A percentile compares a stretch with the other conserved stretches of the same genome.
Conservation (phyloP, 768 basidiomycete species). For the Pleurotus giganteus region DNA sequence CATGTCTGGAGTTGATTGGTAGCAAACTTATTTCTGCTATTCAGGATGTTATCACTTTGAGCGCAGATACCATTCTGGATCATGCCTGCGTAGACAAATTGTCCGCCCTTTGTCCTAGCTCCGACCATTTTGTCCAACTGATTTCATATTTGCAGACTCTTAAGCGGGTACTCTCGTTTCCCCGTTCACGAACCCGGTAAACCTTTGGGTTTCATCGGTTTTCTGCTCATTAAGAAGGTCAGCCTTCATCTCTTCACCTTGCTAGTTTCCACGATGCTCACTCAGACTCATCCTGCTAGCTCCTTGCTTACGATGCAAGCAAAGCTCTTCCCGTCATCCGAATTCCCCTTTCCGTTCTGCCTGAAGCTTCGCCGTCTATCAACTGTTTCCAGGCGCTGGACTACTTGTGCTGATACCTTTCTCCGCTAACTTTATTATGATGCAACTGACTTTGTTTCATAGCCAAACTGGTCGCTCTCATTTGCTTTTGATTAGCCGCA, state of each 20-base stretch:
- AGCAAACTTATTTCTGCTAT: slow-evolving; percentile 15
- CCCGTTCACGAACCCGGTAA: slow-evolving; percentile 79
- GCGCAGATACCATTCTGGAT: slow-evolving; percentile 76
- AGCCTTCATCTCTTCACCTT: background rate
- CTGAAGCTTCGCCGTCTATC: slow-evolving; percentile 85
- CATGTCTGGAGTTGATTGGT: slow-evolving; percentile 22
- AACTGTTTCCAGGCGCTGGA: slow-evolving; percentile 95
- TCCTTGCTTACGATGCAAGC: slow-evolving; percentile 88
- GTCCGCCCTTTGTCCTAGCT: slow-evolving; percentile 35
- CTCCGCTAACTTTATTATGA: background rate
- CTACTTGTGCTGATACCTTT: slow-evolving; percentile 62
- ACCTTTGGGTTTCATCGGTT: slow-evolving; percentile 70
- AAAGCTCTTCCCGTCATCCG: slow-evolving; percentile 68
- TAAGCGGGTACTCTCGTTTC: slow-evolving; percentile 90
- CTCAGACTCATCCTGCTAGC: slow-evolving; percentile 40
- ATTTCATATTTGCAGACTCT: slow-evolving; percentile 39
- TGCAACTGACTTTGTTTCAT: background rate
- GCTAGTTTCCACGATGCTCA: background rate
- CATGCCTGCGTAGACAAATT: slow-evolving; percentile 75
- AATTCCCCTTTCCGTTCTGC: slow-evolving; percentile 80
- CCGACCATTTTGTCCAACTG: slow-evolving; percentile 7
- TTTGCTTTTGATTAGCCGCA: slow-evolving; percentile 81
- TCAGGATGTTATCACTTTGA: slow-evolving; percentile 82
- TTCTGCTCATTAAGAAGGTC: slow-evolving; percentile 83
- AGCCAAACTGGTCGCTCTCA: slow-evolving; percentile 96